Evolutionary conservation across 768 basidiomycete species (phyloP).

Genomic region (Tulasnella sp.): DNA sequence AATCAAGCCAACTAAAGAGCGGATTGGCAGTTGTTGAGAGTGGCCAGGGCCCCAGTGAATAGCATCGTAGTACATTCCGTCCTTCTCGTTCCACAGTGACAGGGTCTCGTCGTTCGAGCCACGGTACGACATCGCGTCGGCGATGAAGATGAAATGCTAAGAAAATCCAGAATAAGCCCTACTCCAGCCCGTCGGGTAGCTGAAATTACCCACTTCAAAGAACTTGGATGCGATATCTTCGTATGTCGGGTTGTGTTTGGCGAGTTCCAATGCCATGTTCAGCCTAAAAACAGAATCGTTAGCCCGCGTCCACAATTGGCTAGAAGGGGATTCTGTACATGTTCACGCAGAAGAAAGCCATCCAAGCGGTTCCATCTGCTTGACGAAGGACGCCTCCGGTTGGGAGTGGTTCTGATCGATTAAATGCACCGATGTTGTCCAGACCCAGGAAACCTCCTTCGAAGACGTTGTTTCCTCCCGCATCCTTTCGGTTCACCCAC

Average conservation of each 20-base stretch:
- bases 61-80: constrained; percentile 98
- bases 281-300: constrained; percentile 52
- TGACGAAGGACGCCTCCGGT: constrained; percentile 92
- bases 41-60: constrained; percentile 80
- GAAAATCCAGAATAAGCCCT: constrained; percentile 29
- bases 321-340: constrained; percentile 56
- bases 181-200: not conserved
- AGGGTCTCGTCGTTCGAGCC: constrained; percentile 65
- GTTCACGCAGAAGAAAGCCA: constrained; percentile 98
- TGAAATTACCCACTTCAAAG: constrained; percentile 58
- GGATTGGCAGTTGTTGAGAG: constrained; percentile 87
- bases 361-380: constrained; percentile 99
- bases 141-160: constrained; percentile 95
- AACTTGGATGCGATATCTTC: constrained; percentile 99
- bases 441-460: constrained; percentile 97
- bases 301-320: not conserved
- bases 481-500: constrained; percentile 98
- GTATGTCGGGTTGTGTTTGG: constrained; percentile 95
- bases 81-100: constrained; percentile 92
- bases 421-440: constrained; percentile 98
- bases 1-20: constrained; percentile 95
- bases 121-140: constrained; percentile 96
- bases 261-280: constrained; percentile 94
- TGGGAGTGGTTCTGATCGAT: constrained; percentile 93
- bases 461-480: constrained; percentile 92